These are phyloP conservation scores for Lasiodiplodia sp. DNA, from an alignment of 2,329 filamentous ascomycete genomes.

Conservation along the genomic window DNA sequence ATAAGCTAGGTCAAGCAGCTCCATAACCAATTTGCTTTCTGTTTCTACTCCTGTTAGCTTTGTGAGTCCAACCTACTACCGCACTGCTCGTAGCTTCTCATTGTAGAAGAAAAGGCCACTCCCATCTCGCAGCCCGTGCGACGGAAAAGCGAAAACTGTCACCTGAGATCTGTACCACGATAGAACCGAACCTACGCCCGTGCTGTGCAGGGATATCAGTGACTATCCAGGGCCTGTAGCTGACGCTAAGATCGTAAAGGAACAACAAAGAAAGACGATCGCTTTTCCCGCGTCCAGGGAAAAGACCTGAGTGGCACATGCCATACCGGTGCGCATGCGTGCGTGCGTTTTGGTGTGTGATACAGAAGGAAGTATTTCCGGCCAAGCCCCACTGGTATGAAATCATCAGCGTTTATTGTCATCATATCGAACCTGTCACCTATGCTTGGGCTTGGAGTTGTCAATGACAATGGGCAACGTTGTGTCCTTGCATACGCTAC, in stretches of 20 bases:
- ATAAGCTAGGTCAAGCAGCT: not conserved
- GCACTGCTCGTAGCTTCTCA: not conserved
- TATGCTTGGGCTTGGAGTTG: not conserved
- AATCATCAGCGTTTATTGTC: not conserved
- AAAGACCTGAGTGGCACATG: not conserved
- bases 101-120: not conserved
- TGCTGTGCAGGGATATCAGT: not conserved
- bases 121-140: not conserved
- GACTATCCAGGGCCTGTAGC: not conserved
- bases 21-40: not conserved
- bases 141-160: not conserved
- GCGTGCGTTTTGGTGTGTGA: not conserved
- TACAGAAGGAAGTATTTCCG: not conserved
- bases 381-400: constrained; percentile 10
- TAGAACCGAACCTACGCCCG: not conserved
- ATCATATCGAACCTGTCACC: not conserved
- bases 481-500: not conserved
- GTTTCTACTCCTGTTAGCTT: not conserved
- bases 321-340: not conserved
- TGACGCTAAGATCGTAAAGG: not conserved
- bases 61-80: not conserved
- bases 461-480: not conserved
- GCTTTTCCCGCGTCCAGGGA: not conserved
- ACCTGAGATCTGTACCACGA: not conserved
- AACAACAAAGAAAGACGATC: not conserved